phyloP scores from a whole-genome alignment of 257 asterid genomes.

The Penstemon newberryi region DNA sequence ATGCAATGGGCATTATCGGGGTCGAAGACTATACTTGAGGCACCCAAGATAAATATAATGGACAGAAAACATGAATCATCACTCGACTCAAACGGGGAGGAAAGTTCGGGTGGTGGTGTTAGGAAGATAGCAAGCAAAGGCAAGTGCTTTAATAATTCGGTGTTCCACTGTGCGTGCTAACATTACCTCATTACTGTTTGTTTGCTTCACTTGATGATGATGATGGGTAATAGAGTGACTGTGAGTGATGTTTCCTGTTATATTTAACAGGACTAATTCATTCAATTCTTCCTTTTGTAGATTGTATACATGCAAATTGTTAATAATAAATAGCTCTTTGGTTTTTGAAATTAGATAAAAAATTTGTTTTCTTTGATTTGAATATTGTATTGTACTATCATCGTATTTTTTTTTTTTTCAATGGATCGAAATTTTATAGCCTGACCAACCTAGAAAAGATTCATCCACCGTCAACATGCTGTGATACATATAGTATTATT shows the following conservation, averaged over 20 bases:
- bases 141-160: slow-evolving; percentile 62
- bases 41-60: slow-evolving; percentile 55
- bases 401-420: no score
- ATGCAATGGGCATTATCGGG: slow-evolving; percentile 84
- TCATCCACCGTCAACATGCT: no score
- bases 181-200: slow-evolving; percentile 1
- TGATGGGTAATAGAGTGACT: slow-evolving; percentile 8
- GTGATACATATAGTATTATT: no score
- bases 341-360: no score
- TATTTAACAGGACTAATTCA: slow-evolving; percentile 13
- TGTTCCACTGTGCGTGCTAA: slow-evolving; percentile 76
- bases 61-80: slow-evolving; percentile 49
- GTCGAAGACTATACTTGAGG: slow-evolving; percentile 48
- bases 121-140: slow-evolving; percentile 56
- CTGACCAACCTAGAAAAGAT: no score
- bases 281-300: slow-evolving; percentile 34
- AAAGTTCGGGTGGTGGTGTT: slow-evolving; percentile 42
- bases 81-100: slow-evolving; percentile 26
- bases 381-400: no score
- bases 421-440: no score
- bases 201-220: slow-evolving; percentile 24
- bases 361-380: no score
- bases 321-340: no score
- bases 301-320: neutral
- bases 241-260: slow-evolving; percentile 9